Conservation (phyloP, 495 filamentous ascomycete species). For the Annulohypoxylon moriforme region DNA sequence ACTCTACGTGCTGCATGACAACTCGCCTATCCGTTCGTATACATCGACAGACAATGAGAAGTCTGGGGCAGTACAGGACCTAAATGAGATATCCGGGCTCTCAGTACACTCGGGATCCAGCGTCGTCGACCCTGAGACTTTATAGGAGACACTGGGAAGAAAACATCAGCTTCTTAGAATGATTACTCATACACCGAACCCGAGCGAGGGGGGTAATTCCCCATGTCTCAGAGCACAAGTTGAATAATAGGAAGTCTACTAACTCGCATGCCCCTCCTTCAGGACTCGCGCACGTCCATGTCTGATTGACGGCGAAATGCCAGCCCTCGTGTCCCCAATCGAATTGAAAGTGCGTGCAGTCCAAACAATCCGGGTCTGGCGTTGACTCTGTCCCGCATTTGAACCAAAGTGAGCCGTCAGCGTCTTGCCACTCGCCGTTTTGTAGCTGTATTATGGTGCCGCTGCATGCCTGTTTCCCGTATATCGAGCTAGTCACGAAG, state of each 20-base stretch:
- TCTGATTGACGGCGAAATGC: slow-evolving; percentile 27
- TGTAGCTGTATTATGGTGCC: neutral
- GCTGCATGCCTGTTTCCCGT: slow-evolving; percentile 19
- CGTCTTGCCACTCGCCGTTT: slow-evolving; percentile 27
- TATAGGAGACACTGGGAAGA: neutral
- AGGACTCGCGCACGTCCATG: slow-evolving; percentile 12
- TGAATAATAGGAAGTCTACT: neutral
- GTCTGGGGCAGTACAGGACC: slow-evolving; percentile 6
- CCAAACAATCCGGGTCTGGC: slow-evolving; percentile 20
- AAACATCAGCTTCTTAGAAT: neutral
- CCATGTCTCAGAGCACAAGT: neutral
- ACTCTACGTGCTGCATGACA: too few species aligned
- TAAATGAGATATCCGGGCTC: neutral
- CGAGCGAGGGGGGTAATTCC: neutral
- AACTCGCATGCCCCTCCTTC: neutral
- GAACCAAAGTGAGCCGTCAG: slow-evolving; percentile 20
- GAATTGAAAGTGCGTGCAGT: slow-evolving; percentile 32
- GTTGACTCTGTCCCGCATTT: slow-evolving; percentile 17
- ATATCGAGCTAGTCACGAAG: slow-evolving; percentile 8
- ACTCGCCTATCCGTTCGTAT: neutral
- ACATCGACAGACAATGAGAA: neutral
- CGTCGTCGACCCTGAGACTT: slow-evolving; percentile 1
- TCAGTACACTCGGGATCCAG: slow-evolving; percentile 1
- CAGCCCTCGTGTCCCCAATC: slow-evolving; percentile 28
- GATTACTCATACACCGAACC: neutral